Evolutionary conservation across 495 filamentous ascomycete genomes (phyloP), one percentile per base, ranked within the genome.

Genomic region (Hyaloscypha bicolor): DNA sequence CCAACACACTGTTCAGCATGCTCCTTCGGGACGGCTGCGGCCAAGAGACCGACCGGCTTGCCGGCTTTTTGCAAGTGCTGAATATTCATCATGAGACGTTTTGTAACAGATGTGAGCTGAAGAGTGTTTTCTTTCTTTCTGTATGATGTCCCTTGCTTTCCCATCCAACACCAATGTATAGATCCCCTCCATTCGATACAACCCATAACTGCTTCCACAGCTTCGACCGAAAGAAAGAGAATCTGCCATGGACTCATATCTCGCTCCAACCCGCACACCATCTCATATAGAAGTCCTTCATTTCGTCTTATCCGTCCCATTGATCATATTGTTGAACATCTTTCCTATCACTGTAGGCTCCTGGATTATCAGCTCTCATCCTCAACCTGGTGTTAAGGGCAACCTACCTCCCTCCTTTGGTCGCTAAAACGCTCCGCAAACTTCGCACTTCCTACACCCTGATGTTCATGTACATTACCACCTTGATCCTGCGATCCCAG

Each of bases 41-140:
- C 84, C 84, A 73, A 86, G 84, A 86, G 84, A 79, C 84, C 84
- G 84, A 86, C 83, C 84, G 84, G 84, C 83, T 77, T 83, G 83
- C 84, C 84, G 84, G 83, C 84, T 86, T 85, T 16, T 65, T 70
- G 64, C 56, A 63, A 68, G 48, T 68, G 65, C 21, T 55, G 33
- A 52, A n/a, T 42, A 8, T 16, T 37, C 53, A 19, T 16, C 9
- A 48, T 48, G 42, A 48, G 42, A 48, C 42, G 8, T 48, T 48
- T 6, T 0, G 16, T 19, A 19, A 48, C 11, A 48, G 59, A 53
- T 58, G 19, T 11, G 22, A 31, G 60, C 32, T 39, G 37, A 61
- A 39, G 16, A 9, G 35, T 33, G 25, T 25, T 25, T 25, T 25
- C 1, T 25, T 37, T 32, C 29, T 19, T 16, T 19, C 21, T 58